Percentiles rank a stretch among this genome's conserved stretches.
Evolutionary conservation across 371 early-diverging fungal species (phyloP).

Genomic region (Entomophthora muscae): DNA sequence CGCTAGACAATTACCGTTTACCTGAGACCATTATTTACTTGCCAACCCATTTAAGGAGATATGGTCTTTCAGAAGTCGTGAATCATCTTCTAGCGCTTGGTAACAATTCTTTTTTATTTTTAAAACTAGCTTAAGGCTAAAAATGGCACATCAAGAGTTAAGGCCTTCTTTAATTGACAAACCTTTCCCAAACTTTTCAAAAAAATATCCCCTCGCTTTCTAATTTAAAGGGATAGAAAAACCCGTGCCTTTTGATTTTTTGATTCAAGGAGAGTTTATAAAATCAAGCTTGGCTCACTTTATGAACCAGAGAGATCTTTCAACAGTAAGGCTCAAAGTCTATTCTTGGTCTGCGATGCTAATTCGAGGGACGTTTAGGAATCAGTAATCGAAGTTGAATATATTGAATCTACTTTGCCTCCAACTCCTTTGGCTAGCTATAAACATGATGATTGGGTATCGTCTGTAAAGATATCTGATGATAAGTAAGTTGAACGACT

Average conservation of each 20-base stretch:
- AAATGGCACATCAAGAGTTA: no score
- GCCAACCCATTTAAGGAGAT: conserved; percentile 62
- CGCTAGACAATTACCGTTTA: conserved; percentile 50
- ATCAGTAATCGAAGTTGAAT: conserved; percentile 73
- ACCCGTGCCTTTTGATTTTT: conserved; percentile 79
- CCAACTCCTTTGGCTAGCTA: conserved; percentile 54
- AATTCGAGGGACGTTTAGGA: no score
- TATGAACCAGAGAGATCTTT: conserved; percentile 41
- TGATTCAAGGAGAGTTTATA: conserved; percentile 75
- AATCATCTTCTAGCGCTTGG: conserved; percentile 58
- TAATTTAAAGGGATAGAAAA: no score
- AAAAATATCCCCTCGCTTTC: no score
- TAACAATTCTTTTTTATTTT: conserved; percentile 11
- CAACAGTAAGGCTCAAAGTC: conserved; percentile 50
- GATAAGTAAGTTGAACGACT: not conserved
- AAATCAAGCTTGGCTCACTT: conserved; percentile 54
- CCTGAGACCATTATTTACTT: conserved; percentile 68
- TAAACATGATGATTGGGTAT: conserved; percentile 90
- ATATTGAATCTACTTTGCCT: conserved; percentile 75
- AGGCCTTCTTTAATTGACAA: no score
- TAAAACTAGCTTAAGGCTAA: no score
- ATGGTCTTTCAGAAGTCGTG: conserved; percentile 79
- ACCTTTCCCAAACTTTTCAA: no score
- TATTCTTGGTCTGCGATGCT: no score
- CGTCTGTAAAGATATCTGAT: conserved; percentile 30